A percentile compares a stretch with the other conserved stretches of the same genome.
Evolutionary conservation across 2,329 filamentous ascomycete genomes (phyloP).

Genomic region (Plenodomus tracheiphilus): DNA sequence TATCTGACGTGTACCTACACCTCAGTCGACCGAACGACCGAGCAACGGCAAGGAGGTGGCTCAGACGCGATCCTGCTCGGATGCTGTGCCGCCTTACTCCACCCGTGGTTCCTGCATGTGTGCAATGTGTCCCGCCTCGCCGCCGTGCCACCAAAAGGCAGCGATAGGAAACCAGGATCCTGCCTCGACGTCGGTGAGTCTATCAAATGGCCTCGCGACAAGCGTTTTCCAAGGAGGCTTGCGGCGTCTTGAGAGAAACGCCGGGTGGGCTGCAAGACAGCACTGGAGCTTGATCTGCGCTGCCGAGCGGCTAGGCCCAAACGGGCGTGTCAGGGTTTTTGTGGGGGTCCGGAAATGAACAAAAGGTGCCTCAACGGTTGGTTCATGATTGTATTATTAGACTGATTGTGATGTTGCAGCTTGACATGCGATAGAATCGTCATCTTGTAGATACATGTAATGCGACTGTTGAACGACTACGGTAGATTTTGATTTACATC

Average conservation of each 20-base stretch:
- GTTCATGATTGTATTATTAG: not conserved
- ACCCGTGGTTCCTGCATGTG: not conserved
- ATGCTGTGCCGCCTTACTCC: not conserved
- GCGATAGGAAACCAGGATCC: not conserved
- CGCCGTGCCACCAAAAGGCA: not conserved
- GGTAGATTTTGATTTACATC: slow-evolving; percentile 34
- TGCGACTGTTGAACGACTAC: not conserved
- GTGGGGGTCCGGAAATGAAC: slow-evolving; percentile 10
- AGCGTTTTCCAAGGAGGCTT: slow-evolving; percentile 21
- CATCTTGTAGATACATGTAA: not conserved
- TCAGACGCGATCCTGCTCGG: not conserved
- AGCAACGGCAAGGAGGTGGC: not conserved
- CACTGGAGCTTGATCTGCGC: slow-evolving; percentile 11
- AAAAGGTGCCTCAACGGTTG: not conserved
- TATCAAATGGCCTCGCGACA: not conserved
- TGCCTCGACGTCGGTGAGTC: not conserved
- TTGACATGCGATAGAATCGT: not conserved
- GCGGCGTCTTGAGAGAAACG: slow-evolving; percentile 6
- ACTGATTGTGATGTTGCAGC: not conserved
- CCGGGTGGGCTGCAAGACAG: not conserved
- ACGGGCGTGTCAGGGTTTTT: slow-evolving; percentile 1
- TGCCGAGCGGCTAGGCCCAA: slow-evolving; percentile 11
- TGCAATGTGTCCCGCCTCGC: not conserved
- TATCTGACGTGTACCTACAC: no score
- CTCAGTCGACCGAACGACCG: not conserved